These are phyloP conservation scores for Fusarium coffeatum DNA, from an alignment of 2,329 filamentous ascomycete species.

Conservation along the genomic window DNA sequence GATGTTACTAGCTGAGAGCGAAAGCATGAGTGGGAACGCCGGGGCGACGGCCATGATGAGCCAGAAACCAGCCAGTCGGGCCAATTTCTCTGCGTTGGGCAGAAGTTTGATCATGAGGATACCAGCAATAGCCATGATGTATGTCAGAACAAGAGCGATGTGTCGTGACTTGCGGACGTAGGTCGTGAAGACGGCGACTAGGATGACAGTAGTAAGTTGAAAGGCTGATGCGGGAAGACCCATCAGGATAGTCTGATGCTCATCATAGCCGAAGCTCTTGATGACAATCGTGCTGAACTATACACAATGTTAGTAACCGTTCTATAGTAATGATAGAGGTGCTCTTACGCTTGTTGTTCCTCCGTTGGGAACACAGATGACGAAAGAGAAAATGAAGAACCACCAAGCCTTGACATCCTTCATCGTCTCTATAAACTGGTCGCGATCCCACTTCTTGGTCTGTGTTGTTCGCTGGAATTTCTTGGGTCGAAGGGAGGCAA, in stretches of 20 bases:
- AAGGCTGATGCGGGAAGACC: conserved; percentile 17
- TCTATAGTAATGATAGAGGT: rapidly evolving
- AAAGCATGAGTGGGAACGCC: conserved; percentile 11
- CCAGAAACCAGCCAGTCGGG: conserved; percentile 6
- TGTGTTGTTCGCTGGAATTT: conserved; percentile 24
- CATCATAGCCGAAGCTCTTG: conserved; percentile 16
- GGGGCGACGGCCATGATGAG: conserved; percentile 5
- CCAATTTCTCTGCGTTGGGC: neutral
- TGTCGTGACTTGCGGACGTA: conserved; percentile 14
- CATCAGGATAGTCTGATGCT: conserved; percentile 20
- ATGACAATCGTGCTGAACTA: conserved; percentile 22
- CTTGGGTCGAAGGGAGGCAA: conserved; percentile 2
- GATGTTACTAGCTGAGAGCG: conserved; percentile 6
- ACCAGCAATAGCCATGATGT: conserved; percentile 14
- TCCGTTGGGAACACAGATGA: conserved; percentile 19
- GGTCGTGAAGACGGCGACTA: conserved; percentile 4
- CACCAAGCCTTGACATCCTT: conserved; percentile 15
- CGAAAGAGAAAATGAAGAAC: conserved; percentile 23
- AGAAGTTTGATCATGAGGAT: conserved; percentile 23
- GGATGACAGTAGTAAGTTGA: conserved; percentile 7
- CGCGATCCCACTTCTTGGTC: conserved; percentile 10
- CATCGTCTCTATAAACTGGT: conserved; percentile 10
- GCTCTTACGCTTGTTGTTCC: neutral
- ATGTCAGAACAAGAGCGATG: conserved; percentile 5
- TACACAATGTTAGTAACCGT: neutral